These are phyloP conservation scores for Dinochytrium kinnereticum DNA, from an alignment of 371 early-diverging fungal species.

Conservation along the genomic window DNA sequence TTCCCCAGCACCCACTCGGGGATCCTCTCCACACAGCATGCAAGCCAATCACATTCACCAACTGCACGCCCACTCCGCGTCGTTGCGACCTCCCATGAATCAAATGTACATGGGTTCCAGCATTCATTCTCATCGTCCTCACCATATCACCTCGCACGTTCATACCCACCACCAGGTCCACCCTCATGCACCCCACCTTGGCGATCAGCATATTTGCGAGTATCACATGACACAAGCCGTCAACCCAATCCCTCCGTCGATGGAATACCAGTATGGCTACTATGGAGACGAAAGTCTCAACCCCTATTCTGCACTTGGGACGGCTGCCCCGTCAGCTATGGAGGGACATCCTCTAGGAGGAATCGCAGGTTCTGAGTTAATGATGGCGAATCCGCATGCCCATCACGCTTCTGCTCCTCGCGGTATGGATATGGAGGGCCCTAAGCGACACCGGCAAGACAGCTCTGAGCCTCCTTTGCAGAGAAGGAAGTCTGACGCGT, in stretches of 20 bases:
- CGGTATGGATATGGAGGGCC: too few relatives aligned
- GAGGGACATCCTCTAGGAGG: constrained; percentile 5
- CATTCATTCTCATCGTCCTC: background rate
- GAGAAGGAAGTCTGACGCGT: background rate
- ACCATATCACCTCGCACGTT: background rate
- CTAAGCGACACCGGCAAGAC: too few relatives aligned
- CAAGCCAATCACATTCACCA: background rate
- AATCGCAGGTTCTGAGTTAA: background rate
- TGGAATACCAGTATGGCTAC: constrained; percentile 18
- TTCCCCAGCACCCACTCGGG: constrained; percentile 16
- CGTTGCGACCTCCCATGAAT: background rate
- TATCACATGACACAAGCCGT: background rate
- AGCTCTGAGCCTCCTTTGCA: background rate
- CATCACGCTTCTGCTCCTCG: background rate
- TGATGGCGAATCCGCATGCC: background rate
- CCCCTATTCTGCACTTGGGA: background rate
- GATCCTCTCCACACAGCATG: constrained; percentile 9
- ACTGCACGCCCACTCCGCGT: background rate
- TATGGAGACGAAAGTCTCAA: background rate
- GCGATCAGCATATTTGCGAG: constrained; percentile 4
- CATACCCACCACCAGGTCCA: background rate
- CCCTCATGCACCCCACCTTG: background rate
- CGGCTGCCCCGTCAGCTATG: background rate
- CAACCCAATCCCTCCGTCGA: background rate
- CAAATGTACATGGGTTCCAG: background rate